Conservation (phyloP, 108 stramenopile genomes). For the Conticribra weissflogii region DNA sequence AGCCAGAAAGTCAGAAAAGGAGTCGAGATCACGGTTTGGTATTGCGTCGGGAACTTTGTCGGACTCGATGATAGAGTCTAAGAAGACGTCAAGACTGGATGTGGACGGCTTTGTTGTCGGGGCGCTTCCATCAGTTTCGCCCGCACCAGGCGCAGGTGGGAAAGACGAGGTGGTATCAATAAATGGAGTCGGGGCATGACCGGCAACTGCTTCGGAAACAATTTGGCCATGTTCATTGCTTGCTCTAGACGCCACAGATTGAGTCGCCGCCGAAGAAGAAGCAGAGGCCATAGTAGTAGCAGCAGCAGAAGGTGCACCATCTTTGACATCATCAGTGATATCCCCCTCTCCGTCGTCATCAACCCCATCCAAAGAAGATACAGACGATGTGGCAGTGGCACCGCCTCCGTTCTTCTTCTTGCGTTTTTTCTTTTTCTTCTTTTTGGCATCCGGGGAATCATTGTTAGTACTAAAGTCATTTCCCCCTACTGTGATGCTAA, state of each 20-base stretch:
- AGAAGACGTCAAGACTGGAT: constrained; percentile 7
- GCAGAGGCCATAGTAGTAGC: background rate
- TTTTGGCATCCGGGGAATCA: background rate
- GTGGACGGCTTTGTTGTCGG: no score
- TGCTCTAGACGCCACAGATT: no score
- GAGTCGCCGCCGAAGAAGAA: no score
- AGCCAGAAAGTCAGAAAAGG: constrained; percentile 10
- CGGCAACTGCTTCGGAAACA: no score
- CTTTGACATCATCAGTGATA: background rate
- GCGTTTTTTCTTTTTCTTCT: constrained; percentile 22
- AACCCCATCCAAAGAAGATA: background rate
- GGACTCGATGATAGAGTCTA: constrained; percentile 26
- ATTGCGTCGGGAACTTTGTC: background rate
- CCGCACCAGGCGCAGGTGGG: no score
- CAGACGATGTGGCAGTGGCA: background rate
- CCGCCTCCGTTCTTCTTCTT: background rate
- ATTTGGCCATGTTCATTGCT: no score
- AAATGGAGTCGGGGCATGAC: no score
- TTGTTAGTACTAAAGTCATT: background rate
- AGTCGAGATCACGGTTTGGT: constrained; percentile 18
- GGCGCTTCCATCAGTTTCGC: no score
- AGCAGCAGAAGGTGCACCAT: background rate
- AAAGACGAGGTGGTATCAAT: no score
- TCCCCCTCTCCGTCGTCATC: background rate
- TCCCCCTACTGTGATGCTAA: background rate